phyloP scores from a whole-genome alignment of 371 early-diverging fungal genomes.

The Umbelopsis sp. region DNA sequence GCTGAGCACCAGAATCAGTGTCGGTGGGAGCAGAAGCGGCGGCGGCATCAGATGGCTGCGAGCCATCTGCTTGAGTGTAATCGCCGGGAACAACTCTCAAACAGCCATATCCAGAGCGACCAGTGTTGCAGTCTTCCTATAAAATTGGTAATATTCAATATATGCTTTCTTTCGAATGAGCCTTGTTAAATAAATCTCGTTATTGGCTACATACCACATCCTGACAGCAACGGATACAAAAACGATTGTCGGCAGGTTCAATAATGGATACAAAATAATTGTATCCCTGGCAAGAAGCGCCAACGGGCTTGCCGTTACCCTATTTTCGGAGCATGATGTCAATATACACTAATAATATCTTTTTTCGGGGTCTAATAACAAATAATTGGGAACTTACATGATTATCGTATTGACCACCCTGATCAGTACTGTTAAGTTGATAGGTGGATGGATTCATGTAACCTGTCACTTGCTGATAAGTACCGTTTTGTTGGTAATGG shows the following conservation, averaged over 20 bases:
- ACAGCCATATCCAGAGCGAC: slow-evolving; percentile 50
- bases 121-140: slow-evolving; percentile 37
- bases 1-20: background rate
- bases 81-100: slow-evolving; percentile 46
- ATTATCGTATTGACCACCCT: slow-evolving; percentile 52
- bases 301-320: slow-evolving; percentile 33
- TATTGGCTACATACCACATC: slow-evolving; percentile 2
- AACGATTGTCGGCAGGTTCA: slow-evolving; percentile 47
- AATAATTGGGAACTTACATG: background rate
- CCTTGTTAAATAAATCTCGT: background rate
- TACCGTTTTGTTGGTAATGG: slow-evolving; percentile 26
- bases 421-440: slow-evolving; percentile 38
- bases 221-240: slow-evolving; percentile 49
- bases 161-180: no score
- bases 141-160: background rate
- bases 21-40: background rate
- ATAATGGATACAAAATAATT: slow-evolving; percentile 50
- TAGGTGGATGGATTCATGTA: slow-evolving; percentile 37
- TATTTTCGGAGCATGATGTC: slow-evolving; percentile 20
- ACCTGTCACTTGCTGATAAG: slow-evolving; percentile 51
- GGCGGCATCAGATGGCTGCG: background rate
- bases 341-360: background rate
- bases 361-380: background rate
- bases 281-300: slow-evolving; percentile 39
- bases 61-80: slow-evolving; percentile 27